These are phyloP conservation scores for Myxozyma nipponensis DNA, from an alignment of 805 yeast species.

Conservation along the genomic window DNA sequence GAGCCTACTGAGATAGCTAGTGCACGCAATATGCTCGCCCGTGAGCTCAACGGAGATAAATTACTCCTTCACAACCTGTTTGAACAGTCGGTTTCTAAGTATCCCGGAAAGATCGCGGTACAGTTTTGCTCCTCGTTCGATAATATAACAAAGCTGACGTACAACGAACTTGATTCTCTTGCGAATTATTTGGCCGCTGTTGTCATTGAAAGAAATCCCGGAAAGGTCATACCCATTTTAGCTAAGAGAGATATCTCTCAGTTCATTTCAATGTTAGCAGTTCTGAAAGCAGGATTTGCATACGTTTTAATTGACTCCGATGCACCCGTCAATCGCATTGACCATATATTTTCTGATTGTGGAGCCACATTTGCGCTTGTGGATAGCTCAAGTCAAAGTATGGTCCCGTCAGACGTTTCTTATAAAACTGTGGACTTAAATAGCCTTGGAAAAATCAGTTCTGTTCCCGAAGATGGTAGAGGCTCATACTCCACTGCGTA, in stretches of 20 bases:
- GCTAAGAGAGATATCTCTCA: neutral
- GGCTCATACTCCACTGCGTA: constrained; percentile 2
- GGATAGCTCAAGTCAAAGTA: neutral
- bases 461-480: neutral
- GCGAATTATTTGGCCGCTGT: neutral
- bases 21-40: neutral
- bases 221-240: neutral
- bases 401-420: neutral
- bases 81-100: neutral
- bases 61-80: neutral
- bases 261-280: constrained; percentile 5
- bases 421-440: neutral
- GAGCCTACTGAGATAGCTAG: neutral
- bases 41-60: neutral
- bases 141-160: neutral
- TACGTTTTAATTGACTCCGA: constrained; percentile 6
- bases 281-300: constrained; percentile 8
- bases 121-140: neutral
- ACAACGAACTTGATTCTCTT: neutral
- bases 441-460: neutral
- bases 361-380: neutral
- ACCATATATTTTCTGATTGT: neutral
- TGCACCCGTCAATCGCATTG: neutral
- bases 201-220: neutral
- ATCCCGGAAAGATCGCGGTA: neutral